A percentile compares a stretch with the other conserved stretches of the same genome.
phyloP scores from a whole-genome alignment of 192 early-diverging fungal species.

The Spizellomyces sp. region DNA sequence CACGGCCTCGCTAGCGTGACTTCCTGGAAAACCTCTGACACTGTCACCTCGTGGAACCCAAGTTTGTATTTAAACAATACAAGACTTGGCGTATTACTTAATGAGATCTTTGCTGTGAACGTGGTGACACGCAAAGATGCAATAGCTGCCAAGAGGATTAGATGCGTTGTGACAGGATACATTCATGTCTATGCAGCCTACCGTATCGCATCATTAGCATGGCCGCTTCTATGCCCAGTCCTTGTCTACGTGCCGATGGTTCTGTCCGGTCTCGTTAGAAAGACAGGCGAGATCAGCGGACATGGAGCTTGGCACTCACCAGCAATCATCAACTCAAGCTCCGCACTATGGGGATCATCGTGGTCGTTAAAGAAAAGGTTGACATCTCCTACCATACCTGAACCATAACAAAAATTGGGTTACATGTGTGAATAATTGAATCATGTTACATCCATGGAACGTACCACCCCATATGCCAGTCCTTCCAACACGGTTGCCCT shows the following conservation, averaged over 20 bases:
- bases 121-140: conserved; percentile 49
- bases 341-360: conserved; percentile 67
- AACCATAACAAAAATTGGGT: conserved; percentile 30
- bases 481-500: conserved; percentile 27
- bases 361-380: conserved; percentile 91
- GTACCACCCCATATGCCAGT: conserved; percentile 17
- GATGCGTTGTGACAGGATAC: no score
- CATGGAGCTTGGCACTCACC: conserved; percentile 46
- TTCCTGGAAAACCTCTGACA: conserved; percentile 68
- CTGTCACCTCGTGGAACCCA: conserved; percentile 54
- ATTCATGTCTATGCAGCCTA: no score
- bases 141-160: conserved; percentile 7
- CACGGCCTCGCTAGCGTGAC: conserved; percentile 57
- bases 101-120: conserved; percentile 68
- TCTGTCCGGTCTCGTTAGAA: conserved; percentile 17
- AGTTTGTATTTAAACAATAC: conserved; percentile 61
- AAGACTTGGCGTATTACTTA: conserved; percentile 62
- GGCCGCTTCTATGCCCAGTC: conserved; percentile 56
- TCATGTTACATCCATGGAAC: neutral
- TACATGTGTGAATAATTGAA: conserved; percentile 1
- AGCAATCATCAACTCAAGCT: conserved; percentile 97
- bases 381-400: conserved; percentile 90
- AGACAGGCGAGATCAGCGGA: neutral
- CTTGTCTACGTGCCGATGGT: conserved; percentile 46
- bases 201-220: conserved; percentile 69